Base-by-base conservation (phyloP, 164 flowering plant genomes). In the Dillenia turbinata region DNA sequence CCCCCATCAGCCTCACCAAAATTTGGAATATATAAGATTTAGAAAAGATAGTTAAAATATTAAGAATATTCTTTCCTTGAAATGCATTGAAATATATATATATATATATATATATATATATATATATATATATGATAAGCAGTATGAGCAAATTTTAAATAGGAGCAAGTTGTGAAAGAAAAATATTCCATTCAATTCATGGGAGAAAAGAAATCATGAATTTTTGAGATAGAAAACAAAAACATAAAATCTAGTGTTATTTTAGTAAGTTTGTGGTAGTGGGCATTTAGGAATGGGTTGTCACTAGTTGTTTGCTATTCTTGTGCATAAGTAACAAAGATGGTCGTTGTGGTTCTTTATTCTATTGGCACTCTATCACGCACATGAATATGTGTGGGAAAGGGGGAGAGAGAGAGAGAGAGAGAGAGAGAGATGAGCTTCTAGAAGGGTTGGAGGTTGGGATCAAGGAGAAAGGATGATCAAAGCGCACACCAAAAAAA, bases 391-490 rank as follows among this genome's bases (percentile, higher is more conserved):
- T 33, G 40, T 1, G 33, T 1, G 13, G 10, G 61, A 59, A 56
- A 44, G 47, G 40, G 12, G 40, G 40, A 33, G 40, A 33, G 40
- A 33, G 48, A 24, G 33, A 8, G 13, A 14, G 61, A 56, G 59
- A 43, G 46, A 46, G 14, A 44, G 69, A 48, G 52, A 17, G 14
- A 12, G 14, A 16, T 47, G 75, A 69, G 77, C 60, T 81, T 84
- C 85, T 83, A 83, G 89, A 84, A 84, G 87, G 16, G 51, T 70
- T 71, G 66, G 71, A 63, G 58, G 79, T 70, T 71, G 77, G 73
- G 72, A 19, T 33, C 16, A 43, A 15, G 11, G 65, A n/a, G 8
- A 10, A 58, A 54, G 46, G 57, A 55, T 63, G 43, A 33, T 19
- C n/a, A 44, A 26, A 10, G 40, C 14, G 4, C 43, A 57, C 10